phyloP scores from a whole-genome alignment of 2,329 filamentous ascomycete species.

The Bisporella sp. region DNA sequence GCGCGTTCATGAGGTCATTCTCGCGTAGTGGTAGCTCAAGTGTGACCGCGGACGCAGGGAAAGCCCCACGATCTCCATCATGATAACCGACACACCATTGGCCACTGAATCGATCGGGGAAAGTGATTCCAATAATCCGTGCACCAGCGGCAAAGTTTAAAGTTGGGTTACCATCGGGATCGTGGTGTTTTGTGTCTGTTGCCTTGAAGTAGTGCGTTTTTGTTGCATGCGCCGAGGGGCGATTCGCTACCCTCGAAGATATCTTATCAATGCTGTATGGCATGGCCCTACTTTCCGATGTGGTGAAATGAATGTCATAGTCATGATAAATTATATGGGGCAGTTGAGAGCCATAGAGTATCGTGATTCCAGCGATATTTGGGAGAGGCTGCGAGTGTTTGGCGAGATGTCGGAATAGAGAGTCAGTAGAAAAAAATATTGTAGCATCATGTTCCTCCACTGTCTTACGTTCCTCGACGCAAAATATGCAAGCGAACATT shows the following conservation, averaged over 20 bases:
- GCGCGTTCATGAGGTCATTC: constrained; percentile 20
- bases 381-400: constrained; percentile 24
- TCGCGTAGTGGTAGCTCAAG: constrained; percentile 19
- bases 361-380: constrained; percentile 17
- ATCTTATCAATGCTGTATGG: constrained; percentile 19
- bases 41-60: constrained; percentile 18
- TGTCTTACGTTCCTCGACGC: constrained; percentile 23
- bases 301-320: constrained; percentile 25
- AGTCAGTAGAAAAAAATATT: constrained; percentile 23
- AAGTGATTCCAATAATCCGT: constrained; percentile 24
- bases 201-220: constrained; percentile 21
- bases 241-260: constrained; percentile 16
- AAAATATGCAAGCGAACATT: constrained; percentile 28
- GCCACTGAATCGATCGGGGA: constrained; percentile 21
- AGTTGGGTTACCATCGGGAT: constrained; percentile 21
- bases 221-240: constrained; percentile 18
- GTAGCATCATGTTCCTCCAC: constrained; percentile 28
- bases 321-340: constrained; percentile 14
- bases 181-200: constrained; percentile 9
- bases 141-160: constrained; percentile 25
- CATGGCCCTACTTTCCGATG: constrained; percentile 7
- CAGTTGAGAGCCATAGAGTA: constrained; percentile 21
- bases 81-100: constrained; percentile 26
- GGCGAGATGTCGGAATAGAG: constrained; percentile 25
- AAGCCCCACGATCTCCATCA: constrained; percentile 23